Conservation (phyloP, 352 stramenopile genomes). For the Phytophthora hibernalis region DNA sequence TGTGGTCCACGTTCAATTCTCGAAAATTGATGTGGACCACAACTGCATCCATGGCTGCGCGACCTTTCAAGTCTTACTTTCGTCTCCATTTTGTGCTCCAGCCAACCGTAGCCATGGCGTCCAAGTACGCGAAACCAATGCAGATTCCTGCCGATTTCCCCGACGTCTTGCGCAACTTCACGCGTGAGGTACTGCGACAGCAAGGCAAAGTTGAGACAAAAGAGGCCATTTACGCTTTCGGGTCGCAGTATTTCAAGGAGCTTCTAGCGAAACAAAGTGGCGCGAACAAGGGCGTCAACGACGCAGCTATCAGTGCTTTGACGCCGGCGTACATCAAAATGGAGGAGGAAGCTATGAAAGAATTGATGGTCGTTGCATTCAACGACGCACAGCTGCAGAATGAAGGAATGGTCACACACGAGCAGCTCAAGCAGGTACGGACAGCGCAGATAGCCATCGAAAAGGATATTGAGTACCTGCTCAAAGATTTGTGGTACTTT, state of each 20-base stretch:
- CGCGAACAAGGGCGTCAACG: constrained; percentile 11
- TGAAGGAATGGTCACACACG: constrained; percentile 46
- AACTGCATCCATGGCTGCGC: no score
- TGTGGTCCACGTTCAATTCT: no score
- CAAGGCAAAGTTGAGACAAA: constrained; percentile 84
- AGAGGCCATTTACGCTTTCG: constrained; percentile 83
- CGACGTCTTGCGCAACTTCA: constrained; percentile 76
- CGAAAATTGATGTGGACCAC: no score
- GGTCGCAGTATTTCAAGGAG: constrained; percentile 74
- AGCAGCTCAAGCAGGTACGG: constrained; percentile 55
- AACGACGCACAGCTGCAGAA: constrained; percentile 50
- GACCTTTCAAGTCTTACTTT: constrained; percentile 23
- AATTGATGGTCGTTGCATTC: constrained; percentile 51
- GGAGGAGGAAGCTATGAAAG: constrained; percentile 65
- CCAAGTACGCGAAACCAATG: constrained; percentile 86
- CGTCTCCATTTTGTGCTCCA: neutral
- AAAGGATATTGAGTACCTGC: neutral
- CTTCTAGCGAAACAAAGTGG: constrained; percentile 48
- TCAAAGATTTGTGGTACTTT: neutral
- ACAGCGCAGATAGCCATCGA: neutral
- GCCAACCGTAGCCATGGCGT: constrained; percentile 58
- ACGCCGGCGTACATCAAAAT: constrained; percentile 69
- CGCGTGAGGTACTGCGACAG: constrained; percentile 83
- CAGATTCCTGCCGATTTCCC: constrained; percentile 78
- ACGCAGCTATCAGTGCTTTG: constrained; percentile 22